Evolutionary conservation across 164 flowering plant genomes (phyloP).

Genomic region (Chloranthus sessilifolius): DNA sequence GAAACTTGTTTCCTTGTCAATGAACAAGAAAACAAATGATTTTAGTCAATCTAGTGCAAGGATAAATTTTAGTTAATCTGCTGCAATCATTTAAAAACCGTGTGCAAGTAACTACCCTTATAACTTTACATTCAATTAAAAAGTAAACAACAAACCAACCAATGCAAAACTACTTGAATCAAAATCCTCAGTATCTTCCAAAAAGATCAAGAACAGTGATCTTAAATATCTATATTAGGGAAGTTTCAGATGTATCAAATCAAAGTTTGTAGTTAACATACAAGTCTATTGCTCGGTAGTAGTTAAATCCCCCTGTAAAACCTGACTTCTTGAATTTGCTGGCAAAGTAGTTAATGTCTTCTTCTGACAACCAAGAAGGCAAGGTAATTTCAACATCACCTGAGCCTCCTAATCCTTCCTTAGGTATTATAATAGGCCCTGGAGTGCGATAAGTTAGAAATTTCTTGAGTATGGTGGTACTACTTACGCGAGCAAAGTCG

Average conservation of each 20-base stretch:
- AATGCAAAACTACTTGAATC: too few relatives aligned
- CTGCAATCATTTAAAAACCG: too few relatives aligned
- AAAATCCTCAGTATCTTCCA: too few relatives aligned
- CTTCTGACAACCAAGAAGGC: conserved; percentile 52
- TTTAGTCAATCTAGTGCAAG: too few relatives aligned
- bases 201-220: too few relatives aligned
- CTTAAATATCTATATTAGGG: too few relatives aligned
- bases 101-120: too few relatives aligned
- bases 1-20: too few relatives aligned
- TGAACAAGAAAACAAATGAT: too few relatives aligned
- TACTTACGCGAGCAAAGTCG: conserved; percentile 41
- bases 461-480: conserved; percentile 37
- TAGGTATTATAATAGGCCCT: conserved; percentile 34
- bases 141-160: too few relatives aligned
- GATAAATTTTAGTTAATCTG: too few relatives aligned
- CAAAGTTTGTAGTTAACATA: conserved; percentile 14
- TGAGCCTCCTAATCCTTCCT: not conserved
- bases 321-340: conserved; percentile 43
- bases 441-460: conserved; percentile 23
- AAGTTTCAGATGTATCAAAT: not conserved
- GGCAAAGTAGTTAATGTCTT: conserved; percentile 35
- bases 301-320: conserved; percentile 47
- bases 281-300: conserved; percentile 50
- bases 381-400: conserved; percentile 4
- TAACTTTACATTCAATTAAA: too few relatives aligned